Evolutionary conservation across 140 eudicot species (phyloP).

Genomic region (Stevia rebaudiana): DNA sequence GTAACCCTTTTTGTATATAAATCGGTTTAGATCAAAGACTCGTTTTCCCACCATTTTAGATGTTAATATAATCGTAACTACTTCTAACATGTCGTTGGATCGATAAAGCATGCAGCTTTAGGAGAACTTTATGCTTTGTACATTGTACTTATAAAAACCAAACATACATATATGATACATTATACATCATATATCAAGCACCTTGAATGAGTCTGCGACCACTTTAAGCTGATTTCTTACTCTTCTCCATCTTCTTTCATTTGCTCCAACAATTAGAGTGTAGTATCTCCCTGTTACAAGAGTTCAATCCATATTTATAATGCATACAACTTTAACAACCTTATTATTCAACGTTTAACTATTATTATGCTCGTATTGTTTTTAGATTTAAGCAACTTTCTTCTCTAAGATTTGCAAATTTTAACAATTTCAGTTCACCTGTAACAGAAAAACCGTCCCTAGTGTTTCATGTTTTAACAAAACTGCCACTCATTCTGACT

Average conservation of each 20-base stretch:
- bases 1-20: slow-evolving; percentile 32
- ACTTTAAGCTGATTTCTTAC: slow-evolving; percentile 75
- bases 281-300: slow-evolving; percentile 76
- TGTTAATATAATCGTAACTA: neutral
- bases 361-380: neutral
- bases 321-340: neutral
- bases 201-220: slow-evolving; percentile 86
- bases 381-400: too few species aligned
- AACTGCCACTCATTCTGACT: too few species aligned
- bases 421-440: too few species aligned
- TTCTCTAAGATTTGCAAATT: too few species aligned
- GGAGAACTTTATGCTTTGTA: slow-evolving; percentile 22
- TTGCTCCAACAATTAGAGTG: slow-evolving; percentile 82
- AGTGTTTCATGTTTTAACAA: too few species aligned
- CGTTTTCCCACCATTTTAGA: slow-evolving; percentile 2
- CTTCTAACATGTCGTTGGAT: neutral
- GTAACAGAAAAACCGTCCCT: too few species aligned
- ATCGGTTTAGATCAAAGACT: slow-evolving; percentile 23
- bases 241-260: slow-evolving; percentile 80
- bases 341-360: neutral
- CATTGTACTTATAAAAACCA: slow-evolving; percentile 20
- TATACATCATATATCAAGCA: slow-evolving; percentile 52
- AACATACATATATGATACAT: neutral
- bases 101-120: slow-evolving; percentile 6
- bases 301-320: neutral